phyloP scores from a whole-genome alignment of 495 filamentous ascomycete genomes.

The Podospora fimiseda region DNA sequence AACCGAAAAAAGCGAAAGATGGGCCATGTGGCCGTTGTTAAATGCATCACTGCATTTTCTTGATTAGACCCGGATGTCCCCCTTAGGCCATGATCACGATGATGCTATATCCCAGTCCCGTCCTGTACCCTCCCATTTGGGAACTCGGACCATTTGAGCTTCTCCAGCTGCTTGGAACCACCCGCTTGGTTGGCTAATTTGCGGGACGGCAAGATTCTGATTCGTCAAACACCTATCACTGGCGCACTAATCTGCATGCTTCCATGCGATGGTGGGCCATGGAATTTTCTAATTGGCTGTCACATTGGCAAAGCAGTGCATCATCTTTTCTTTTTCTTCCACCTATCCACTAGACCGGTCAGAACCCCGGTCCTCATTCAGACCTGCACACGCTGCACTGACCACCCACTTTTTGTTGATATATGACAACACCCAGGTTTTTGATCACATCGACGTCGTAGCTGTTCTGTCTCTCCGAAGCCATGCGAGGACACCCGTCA shows the following conservation, averaged over 20 bases:
- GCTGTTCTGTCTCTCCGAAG: neutral
- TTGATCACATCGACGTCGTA: no score
- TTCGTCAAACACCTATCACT: neutral
- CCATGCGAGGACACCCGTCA: neutral
- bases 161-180: conserved; percentile 4
- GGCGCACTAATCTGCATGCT: neutral
- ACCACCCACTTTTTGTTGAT: neutral
- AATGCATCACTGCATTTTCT: neutral
- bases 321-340: neutral
- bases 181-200: conserved; percentile 9
- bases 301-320: conserved; percentile 8
- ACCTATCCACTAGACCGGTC: conserved; percentile 1
- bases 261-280: no score
- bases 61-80: conserved; percentile 11
- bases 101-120: neutral
- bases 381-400: neutral
- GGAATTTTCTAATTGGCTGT: conserved; percentile 6
- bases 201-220: neutral
- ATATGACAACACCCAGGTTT: neutral
- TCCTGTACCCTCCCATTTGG: neutral
- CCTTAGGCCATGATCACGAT: conserved; percentile 4
- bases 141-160: neutral
- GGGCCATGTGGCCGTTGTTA: conserved; percentile 10
- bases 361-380: conserved; percentile 2
- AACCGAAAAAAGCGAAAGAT: conserved; percentile 1